A percentile compares a stretch with the other conserved stretches of the same genome.
Evolutionary conservation across 371 early-diverging fungal genomes (phyloP).

Genomic region (Batkoa obscura): DNA sequence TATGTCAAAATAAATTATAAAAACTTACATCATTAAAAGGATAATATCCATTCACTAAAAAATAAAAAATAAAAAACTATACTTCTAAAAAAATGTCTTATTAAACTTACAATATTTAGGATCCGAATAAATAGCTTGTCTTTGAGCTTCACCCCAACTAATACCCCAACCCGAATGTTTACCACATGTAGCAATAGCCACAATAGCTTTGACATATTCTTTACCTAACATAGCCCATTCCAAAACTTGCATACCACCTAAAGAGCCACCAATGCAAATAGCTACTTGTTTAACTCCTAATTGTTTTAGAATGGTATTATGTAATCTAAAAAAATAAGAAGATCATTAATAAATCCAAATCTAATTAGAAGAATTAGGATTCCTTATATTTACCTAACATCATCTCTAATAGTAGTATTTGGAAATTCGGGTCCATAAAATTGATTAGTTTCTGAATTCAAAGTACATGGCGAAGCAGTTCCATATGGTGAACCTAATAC

Average conservation of each 20-base stretch:
- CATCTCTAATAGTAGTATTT: slow-evolving; percentile 66
- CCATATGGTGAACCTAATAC: slow-evolving; percentile 93
- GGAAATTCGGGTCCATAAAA: slow-evolving; percentile 87
- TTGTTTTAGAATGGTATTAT: slow-evolving; percentile 54
- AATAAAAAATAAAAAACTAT: background rate
- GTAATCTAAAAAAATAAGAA: slow-evolving; percentile 23
- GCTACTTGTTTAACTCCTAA: slow-evolving; percentile 76
- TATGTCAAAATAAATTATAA: background rate
- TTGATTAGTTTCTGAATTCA: slow-evolving; percentile 54
- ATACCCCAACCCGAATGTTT: slow-evolving; percentile 95
- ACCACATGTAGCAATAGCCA: slow-evolving; percentile 84
- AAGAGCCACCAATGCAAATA: slow-evolving; percentile 78
- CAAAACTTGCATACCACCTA: slow-evolving; percentile 94
- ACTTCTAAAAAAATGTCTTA: background rate
- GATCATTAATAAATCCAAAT: background rate
- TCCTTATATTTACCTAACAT: slow-evolving; percentile 39
- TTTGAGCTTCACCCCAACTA: slow-evolving; percentile 92
- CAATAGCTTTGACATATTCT: slow-evolving; percentile 64
- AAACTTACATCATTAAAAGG: slow-evolving; percentile 24
- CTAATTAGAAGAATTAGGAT: background rate
- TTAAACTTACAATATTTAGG: slow-evolving; percentile 39
- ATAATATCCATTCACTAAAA: slow-evolving; percentile 44
- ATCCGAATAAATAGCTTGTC: slow-evolving; percentile 89
- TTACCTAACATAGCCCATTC: slow-evolving; percentile 82
- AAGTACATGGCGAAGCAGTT: slow-evolving; percentile 73